Evolutionary conservation across 192 early-diverging fungal species (phyloP), one percentile per base, ranked within the genome.

Genomic region (Dispira parvispora): DNA sequence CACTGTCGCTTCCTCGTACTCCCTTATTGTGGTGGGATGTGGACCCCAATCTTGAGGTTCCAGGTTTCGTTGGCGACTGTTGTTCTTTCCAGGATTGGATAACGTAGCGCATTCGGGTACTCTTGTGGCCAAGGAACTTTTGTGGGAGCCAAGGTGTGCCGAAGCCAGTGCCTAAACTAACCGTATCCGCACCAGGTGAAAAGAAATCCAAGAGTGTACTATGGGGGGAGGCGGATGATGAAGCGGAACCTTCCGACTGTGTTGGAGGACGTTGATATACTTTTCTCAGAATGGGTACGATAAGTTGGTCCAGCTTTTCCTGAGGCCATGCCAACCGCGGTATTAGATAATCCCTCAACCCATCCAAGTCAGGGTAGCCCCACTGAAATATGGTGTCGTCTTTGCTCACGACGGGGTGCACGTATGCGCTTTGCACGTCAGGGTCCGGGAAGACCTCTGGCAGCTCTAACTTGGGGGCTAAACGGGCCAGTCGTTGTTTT

Each of bases 401-500:
- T 43, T 75, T 43, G 44, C 72, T 64, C 8, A 97, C 89, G 38
- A 77, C 62, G 0, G 96, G 96, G 20, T 79, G 62, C 26, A 82
- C 65, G 68, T 98, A 99, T 0, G 94, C 92, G 12, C 83, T 78
- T 20, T 71, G 72, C 0, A 98, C 83, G 45, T 76, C 78, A 16
- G 75, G 72, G 65, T 89, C 82, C 11, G 94, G 96, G 64, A 99
- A 99, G 13, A 68, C 67, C 0, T 74, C 71, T 0, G 93, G 85
- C 2, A 99, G 62, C 18, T 84, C 75, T 5, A 88, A 63, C 45
- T 77, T 82, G 57, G 70, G 77, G n/a, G 81, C 74, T 46, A 77
- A 76, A 53, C 84, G 85, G 11, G 78, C 71, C 72, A 87, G 70
- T 56, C 62, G 61, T 12, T 65, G 67, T 32, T 64, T 42, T 6